Evolutionary conservation across 148 eudicot species (phyloP), one percentile per base, ranked within the genome.

Genomic region (Cornus suecica): DNA sequence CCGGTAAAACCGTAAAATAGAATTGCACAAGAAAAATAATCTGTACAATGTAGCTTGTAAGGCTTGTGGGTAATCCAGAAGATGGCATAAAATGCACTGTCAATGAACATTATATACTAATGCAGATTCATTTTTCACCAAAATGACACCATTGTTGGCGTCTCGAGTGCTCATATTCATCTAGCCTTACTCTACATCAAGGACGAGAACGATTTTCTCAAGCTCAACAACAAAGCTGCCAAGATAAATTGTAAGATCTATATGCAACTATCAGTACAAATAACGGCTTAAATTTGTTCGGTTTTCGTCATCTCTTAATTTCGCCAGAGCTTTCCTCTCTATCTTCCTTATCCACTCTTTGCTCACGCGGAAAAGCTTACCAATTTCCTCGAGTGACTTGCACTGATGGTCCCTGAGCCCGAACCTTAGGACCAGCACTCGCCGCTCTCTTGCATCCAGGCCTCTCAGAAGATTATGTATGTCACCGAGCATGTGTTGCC

Each of bases 261-360:
- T 37, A 28, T 37, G 68, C 34, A 76, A 62, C 79, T 87, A 85
- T 67, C 76, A 73, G 42, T 84, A 68, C 83, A 87, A 29, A 73
- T 87, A 92, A 79, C 86, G 88, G 76, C 75, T 85, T 77, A 94
- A 71, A 77, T 76, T 77, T 76, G 31, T 86, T 70, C 69, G 31
- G 54, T 82, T 73, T 37, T 84, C 85, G 77, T 80, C 86, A 28
- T 78, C 79, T 74, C 86, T 88, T 65, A 94, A 79, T 80, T 90
- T 90, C 48, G 82, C 74, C 54, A 94, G 65, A 29, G 97, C 98
- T 77, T 66, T 78, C 62, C 70, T 83, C 78, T 94, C 94, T 70
- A 87, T 79, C 81, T 77, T 84, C 65, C 98, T 81, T 70, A 91
- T 87, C 97, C 98, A 94, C 77, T 94, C 97, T 82, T 94, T 94